These are phyloP conservation scores for Monilinia vaccinii-corymbosi DNA, from an alignment of 2,329 filamentous ascomycete species.

Conservation along the genomic window DNA sequence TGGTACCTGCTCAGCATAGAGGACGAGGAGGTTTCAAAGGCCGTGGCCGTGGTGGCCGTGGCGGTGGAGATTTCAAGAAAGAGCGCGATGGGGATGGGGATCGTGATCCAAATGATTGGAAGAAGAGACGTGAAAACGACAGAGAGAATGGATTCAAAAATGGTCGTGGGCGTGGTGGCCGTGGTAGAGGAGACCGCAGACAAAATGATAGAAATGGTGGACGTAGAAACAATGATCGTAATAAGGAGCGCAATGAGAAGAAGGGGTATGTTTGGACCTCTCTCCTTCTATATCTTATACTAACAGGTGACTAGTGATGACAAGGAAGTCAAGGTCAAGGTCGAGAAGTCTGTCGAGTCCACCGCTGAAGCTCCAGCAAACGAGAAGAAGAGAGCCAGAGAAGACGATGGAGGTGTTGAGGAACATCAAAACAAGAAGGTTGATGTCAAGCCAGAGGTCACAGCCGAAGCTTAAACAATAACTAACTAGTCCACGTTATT, in stretches of 20 bases:
- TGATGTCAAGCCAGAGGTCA: conserved; percentile 32
- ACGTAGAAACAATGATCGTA: conserved; percentile 32
- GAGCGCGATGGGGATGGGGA: conserved; percentile 23
- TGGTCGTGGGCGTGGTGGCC: conserved; percentile 23
- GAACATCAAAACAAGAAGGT: conserved; percentile 53
- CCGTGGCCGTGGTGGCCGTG: conserved; percentile 29
- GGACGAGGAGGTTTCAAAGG: conserved; percentile 24
- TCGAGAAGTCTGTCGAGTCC: conserved; percentile 16
- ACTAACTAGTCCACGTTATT: conserved; percentile 9
- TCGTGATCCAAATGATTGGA: conserved; percentile 50
- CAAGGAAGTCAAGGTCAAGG: conserved; percentile 15
- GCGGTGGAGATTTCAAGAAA: conserved; percentile 10
- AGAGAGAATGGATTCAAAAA: conserved; percentile 49
- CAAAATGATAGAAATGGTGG: conserved; percentile 17
- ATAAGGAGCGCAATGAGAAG: conserved; percentile 30
- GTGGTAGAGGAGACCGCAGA: conserved; percentile 32
- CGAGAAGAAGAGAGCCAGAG: conserved; percentile 29
- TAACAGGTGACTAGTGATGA: conserved; percentile 15
- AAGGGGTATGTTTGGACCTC: conserved; percentile 19
- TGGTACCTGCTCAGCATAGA: conserved; percentile 40
- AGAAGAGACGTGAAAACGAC: conserved; percentile 52
- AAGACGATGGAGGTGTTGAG: conserved; percentile 39
- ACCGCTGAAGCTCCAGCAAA: background rate
- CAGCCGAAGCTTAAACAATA: conserved; percentile 22
- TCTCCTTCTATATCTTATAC: background rate